Percentiles rank a stretch among this genome's conserved stretches.
Conservation (phyloP, 805 yeast species). For the Danielozyma ontarioensis region DNA sequence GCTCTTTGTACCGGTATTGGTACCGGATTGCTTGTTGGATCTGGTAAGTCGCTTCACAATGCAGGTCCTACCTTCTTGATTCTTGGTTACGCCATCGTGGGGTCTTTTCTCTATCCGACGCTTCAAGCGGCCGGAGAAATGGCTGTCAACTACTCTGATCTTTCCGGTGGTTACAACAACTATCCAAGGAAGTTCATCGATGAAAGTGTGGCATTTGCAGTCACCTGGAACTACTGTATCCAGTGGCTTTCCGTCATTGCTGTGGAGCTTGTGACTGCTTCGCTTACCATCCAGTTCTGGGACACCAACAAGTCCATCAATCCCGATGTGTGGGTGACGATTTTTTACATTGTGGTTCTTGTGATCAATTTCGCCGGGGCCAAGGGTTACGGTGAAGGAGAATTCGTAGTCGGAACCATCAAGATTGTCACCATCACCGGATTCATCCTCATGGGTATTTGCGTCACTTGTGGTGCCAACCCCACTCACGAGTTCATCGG, state of each 20-base stretch:
- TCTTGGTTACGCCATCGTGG: slow-evolving; percentile 21
- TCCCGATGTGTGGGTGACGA: slow-evolving; percentile 53
- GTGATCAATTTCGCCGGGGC: slow-evolving; percentile 43
- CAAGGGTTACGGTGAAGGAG: slow-evolving; percentile 44
- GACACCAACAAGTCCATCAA: slow-evolving; percentile 16
- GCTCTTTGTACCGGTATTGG: slow-evolving; percentile 37
- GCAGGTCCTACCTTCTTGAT: slow-evolving; percentile 35
- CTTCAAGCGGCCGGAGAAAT: slow-evolving; percentile 24
- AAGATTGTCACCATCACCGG: slow-evolving; percentile 35
- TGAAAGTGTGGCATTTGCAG: slow-evolving; percentile 32
- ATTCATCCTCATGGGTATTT: slow-evolving; percentile 36
- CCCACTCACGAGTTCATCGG: slow-evolving; percentile 27
- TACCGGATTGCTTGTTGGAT: slow-evolving; percentile 39
- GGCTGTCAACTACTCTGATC: slow-evolving; percentile 19
- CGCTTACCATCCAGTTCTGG: slow-evolving; percentile 16
- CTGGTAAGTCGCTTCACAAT: slow-evolving; percentile 28
- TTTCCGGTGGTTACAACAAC: slow-evolving; percentile 25
- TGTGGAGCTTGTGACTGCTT: slow-evolving; percentile 16
- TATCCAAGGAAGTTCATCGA: slow-evolving; percentile 28
- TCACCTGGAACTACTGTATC: slow-evolving; percentile 34
- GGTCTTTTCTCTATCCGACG: slow-evolving; percentile 25
- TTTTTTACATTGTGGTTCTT: slow-evolving; percentile 44
- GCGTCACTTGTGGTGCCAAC: slow-evolving; percentile 33
- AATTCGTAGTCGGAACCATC: slow-evolving; percentile 32
- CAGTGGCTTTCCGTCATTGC: slow-evolving; percentile 21